Base-by-base conservation (phyloP, 2,329 filamentous ascomycete genomes). In the Didymella pinodella region DNA sequence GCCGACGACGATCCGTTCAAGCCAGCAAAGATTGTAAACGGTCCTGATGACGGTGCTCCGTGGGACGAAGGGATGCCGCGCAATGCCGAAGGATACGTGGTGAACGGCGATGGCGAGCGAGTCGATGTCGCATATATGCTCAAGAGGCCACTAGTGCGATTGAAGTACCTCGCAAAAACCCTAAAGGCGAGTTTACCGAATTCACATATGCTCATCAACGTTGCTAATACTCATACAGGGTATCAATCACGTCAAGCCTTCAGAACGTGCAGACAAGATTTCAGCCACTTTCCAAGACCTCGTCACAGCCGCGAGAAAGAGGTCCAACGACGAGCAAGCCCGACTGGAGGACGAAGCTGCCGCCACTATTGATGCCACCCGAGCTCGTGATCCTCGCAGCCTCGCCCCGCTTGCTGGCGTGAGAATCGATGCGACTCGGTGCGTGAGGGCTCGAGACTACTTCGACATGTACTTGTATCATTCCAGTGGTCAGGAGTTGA, bases 71-170 rank as follows among this genome's bases (percentile, higher is more conserved):
- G 77, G 4, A 79, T 88, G 74, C 80, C 83, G 32, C 80, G 84
- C 62, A 86, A 88, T 69, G 81, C 85, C 45, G 81, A 86, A 60
- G 85, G 86, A 11, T 86, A 88, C 67, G 79, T 88, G 16, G 78
- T 87, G 48, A 87, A 93, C 65, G 86, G 86, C 32, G 85, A 94
- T 63, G 95, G 94, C 12, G 92, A 97, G 75, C 88, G 92, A 50
- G 93, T 97, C 8, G 95, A 98, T 74, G 95, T 99, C 47, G 93
- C 93, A 7, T 96, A 95, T 77, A 83, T 99, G 45, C 82, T 99
- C 51, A 97, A 96, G 78, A 84, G 94, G 53, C 95, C 95, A 0
- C 79, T 99, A 41, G 88, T 97, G 22, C 87, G 95, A 46, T 82
- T 97, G 61, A 97, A 97, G 76, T 91, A 93, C 76, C 86, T 99